Base-by-base conservation (phyloP, 2,329 filamentous ascomycete genomes). In the Boeremia exigua region DNA sequence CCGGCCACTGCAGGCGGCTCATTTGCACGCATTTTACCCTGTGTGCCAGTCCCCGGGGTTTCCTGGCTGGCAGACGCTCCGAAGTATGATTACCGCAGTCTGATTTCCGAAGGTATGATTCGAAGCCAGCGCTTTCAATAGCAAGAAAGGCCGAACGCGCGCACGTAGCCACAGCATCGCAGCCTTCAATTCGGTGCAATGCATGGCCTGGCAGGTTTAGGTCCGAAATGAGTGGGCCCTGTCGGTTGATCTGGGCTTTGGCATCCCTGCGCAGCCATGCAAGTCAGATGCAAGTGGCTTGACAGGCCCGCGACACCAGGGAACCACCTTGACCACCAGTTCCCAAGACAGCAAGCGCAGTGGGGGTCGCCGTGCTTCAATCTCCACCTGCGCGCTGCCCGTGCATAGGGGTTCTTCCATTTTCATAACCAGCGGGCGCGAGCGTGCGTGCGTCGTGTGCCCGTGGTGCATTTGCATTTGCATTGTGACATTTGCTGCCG, bases 251-350 rank as follows among this genome's bases (percentile, higher is more conserved):
- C 65, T 63, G 60, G 66, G 61, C 66, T 61, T 39, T 37, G n/a
- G 30, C n/a, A 62, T 56, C 57, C 66, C 53, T 60, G 62, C 43
- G 19, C 14, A 33, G 44, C 46, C 57, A 63, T 68, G 67, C 66
- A 66, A 66, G 65, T 67, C 60, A 68, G 59, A 66, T 62, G 59
- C 59, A 59, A 58, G 63, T 63, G 60, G 63, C 59, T 60, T 64
- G 50, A 52, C 54, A 58, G 60, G 59, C 63, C 58, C 66, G 63
- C 65, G 64, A 50, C 39, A 51, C 36, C 61, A 61, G 48, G 60
- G 44, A 57, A 47, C 37, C 37, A 56, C 60, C 54, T 54, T 48
- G 56, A 47, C 61, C 61, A 61, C 57, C 55, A 48, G 51, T 58
- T 54, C 59, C 57, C 51, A 62, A 61, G 56, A 54, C 51, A 63